Percentiles rank a stretch among this genome's conserved stretches.
phyloP scores from a whole-genome alignment of 768 basidiomycete species.

The Russula lepida region DNA sequence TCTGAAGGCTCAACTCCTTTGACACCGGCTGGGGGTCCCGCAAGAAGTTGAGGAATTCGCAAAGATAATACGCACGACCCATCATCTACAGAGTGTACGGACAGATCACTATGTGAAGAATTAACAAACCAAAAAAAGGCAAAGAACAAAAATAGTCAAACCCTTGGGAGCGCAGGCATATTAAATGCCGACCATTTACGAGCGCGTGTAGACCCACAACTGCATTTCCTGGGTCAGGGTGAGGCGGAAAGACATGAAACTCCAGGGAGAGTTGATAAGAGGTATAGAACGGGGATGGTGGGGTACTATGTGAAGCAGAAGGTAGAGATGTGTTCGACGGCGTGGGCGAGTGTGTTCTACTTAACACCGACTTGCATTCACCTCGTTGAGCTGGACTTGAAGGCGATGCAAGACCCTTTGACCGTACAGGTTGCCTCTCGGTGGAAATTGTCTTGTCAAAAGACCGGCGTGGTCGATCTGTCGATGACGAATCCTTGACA shows the following conservation, averaged over 20 bases:
- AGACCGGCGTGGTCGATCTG: constrained; percentile 28
- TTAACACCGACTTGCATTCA: constrained; percentile 37
- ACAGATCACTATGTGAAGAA: constrained; percentile 39
- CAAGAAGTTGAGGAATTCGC: constrained; percentile 25
- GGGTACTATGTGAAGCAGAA: constrained; percentile 1
- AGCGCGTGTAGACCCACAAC: constrained; percentile 43
- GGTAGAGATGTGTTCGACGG: constrained; percentile 4
- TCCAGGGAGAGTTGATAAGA: constrained; percentile 20
- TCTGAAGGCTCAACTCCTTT: constrained; percentile 26
- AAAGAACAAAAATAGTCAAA: constrained; percentile 27
- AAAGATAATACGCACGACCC: constrained; percentile 32
- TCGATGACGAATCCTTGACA: constrained; percentile 30
- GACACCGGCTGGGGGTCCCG: constrained; percentile 27
- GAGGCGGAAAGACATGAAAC: constrained; percentile 40
- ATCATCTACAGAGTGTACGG: constrained; percentile 47
- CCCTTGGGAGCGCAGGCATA: constrained; percentile 60
- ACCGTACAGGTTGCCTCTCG: constrained; percentile 22
- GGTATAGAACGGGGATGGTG: constrained; percentile 15
- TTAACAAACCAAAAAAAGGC: background rate
- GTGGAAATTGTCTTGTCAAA: constrained; percentile 27
- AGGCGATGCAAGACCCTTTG: constrained; percentile 12
- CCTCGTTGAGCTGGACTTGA: constrained; percentile 25
- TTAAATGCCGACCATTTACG: constrained; percentile 35
- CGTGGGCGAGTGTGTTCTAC: constrained; percentile 30
- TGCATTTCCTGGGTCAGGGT: constrained; percentile 31